Conservation (phyloP, 2,329 filamentous ascomycete genomes). For the Byssoonygena ceratinophila region DNA sequence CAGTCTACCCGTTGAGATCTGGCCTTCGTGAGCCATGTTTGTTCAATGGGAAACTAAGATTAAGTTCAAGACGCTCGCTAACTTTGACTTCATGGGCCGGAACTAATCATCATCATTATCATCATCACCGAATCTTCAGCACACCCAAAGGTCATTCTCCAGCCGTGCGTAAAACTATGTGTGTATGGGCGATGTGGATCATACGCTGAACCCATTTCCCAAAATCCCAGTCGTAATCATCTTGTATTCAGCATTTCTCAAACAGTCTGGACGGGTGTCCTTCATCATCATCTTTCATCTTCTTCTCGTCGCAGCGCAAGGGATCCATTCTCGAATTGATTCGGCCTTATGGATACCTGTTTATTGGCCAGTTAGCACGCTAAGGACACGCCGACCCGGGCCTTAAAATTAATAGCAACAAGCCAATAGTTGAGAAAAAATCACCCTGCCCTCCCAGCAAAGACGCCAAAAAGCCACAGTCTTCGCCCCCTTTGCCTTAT, state of each 20-base stretch:
- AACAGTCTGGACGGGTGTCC: not conserved
- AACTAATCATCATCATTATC: not conserved
- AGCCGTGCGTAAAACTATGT: no score
- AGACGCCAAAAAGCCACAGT: not conserved
- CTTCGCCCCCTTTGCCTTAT: not conserved
- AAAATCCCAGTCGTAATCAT: not conserved
- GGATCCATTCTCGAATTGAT: not conserved
- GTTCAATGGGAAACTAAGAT: not conserved
- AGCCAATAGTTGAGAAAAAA: not conserved
- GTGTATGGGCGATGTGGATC: no score
- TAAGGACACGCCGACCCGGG: not conserved
- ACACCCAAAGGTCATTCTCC: no score
- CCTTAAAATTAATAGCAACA: conserved; percentile 4
- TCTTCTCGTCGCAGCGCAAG: not conserved
- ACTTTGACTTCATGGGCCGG: not conserved
- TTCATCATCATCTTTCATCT: not conserved
- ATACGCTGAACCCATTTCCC: not conserved
- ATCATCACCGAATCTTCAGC: not conserved
- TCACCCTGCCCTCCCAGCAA: not conserved
- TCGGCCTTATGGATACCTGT: not conserved
- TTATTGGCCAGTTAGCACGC: conserved; percentile 6
- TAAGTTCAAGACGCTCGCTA: conserved; percentile 9
- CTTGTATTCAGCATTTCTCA: not conserved
- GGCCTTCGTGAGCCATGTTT: not conserved
- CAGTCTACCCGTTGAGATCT: not conserved